A percentile compares a stretch with the other conserved stretches of the same genome.
Conservation (phyloP, 768 basidiomycete genomes). For the Calocybe cyanea region DNA sequence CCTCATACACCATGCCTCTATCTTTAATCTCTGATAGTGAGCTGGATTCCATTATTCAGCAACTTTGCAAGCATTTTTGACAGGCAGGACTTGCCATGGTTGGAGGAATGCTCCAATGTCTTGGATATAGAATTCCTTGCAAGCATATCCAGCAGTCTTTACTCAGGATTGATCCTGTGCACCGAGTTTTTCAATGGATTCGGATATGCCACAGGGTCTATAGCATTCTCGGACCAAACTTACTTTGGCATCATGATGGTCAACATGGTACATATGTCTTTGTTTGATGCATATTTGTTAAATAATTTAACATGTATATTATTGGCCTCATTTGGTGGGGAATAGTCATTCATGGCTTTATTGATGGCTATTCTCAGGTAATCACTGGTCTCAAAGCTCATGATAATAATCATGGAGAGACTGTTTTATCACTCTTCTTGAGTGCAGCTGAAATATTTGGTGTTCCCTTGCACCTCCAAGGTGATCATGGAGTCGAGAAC, state of each 20-base stretch:
- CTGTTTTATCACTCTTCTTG: constrained; percentile 31
- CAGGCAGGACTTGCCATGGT: too few species aligned
- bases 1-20: too few species aligned
- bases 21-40: too few species aligned
- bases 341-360: constrained; percentile 31
- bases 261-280: constrained; percentile 28
- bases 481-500: constrained; percentile 39
- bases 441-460: constrained; percentile 20
- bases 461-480: constrained; percentile 25
- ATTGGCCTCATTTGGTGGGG: constrained; percentile 28
- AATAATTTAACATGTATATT: background rate
- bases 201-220: too few species aligned
- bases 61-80: too few species aligned
- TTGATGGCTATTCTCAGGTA: constrained; percentile 18
- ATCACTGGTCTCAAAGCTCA: constrained; percentile 26
- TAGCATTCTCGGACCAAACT: constrained; percentile 26
- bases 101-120: too few species aligned
- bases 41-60: too few species aligned
- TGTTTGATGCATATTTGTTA: background rate
- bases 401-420: constrained; percentile 34
- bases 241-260: constrained; percentile 34
- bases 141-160: too few species aligned
- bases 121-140: too few species aligned
- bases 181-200: constrained; percentile 13
- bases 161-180: too few species aligned